Conservation (phyloP, 2,329 filamentous ascomycete species). For the Alternaria atra region DNA sequence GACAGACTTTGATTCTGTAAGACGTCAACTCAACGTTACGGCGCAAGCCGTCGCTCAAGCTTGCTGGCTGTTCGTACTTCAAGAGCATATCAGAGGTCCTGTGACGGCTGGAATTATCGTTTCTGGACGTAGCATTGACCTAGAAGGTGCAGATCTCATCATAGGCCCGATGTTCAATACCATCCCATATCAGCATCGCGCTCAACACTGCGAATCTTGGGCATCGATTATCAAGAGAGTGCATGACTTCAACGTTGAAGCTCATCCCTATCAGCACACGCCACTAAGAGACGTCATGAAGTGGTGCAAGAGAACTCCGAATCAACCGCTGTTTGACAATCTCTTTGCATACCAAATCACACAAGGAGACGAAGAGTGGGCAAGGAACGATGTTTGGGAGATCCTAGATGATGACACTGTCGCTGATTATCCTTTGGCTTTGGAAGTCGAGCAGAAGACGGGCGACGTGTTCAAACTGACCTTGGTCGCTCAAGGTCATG, state of each 20-base stretch:
- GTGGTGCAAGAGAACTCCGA: conserved; percentile 69
- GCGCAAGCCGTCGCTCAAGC: conserved; percentile 82
- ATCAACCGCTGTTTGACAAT: conserved; percentile 72
- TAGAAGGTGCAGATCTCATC: conserved; percentile 70
- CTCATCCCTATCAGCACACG: conserved; percentile 79
- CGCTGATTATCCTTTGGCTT: conserved; percentile 78
- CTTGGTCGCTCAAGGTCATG: conserved; percentile 65
- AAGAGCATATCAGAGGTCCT: conserved; percentile 57
- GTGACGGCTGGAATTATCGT: conserved; percentile 76
- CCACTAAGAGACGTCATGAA: conserved; percentile 82
- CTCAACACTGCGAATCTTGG: conserved; percentile 63
- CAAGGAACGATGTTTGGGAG: conserved; percentile 62
- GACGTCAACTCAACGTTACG: conserved; percentile 72
- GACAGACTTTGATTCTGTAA: conserved; percentile 57
- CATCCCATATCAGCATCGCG: conserved; percentile 71
- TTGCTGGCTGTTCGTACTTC: conserved; percentile 73
- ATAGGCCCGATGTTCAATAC: conserved; percentile 93
- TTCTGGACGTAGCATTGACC: conserved; percentile 77
- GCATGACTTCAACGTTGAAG: conserved; percentile 74
- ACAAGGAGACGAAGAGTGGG: conserved; percentile 30
- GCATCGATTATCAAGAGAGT: conserved; percentile 67
- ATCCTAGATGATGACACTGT: conserved; percentile 51
- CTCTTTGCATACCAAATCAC: conserved; percentile 81
- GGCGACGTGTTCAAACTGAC: conserved; percentile 63
- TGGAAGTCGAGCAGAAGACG: conserved; percentile 71